Evolutionary conservation across 2,329 filamentous ascomycete species (phyloP), one percentile per base, ranked within the genome.

Genomic region (Neopestalotiopsis rosae): DNA sequence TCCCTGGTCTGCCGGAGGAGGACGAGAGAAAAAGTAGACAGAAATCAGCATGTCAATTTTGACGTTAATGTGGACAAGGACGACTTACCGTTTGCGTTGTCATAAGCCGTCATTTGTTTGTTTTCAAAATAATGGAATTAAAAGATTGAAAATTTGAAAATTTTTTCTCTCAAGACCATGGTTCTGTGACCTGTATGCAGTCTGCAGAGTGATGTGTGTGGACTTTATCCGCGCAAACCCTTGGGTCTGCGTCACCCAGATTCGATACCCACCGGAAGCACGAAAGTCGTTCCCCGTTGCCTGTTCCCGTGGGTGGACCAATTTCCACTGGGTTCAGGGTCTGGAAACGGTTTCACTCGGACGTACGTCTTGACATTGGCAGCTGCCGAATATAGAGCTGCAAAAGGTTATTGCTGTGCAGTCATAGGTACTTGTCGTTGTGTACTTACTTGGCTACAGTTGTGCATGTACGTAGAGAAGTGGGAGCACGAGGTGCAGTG

Each of bases 301-400:
- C 34, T 59, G 65, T 30, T 67, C 65, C 65, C 52, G 52, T 67
- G 65, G 45, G 45, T 67, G 65, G 65, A 67, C 65, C 65, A 61
- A 42, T 40, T 30, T 59, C 40, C 45, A 38, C 42, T 59, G 30
- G 65, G 65, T 20, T 67, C 65, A 66, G 52, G 64, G 64, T 66
- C 52, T 66, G 45, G 34, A 38, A 38, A 38, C 34, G 34, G 64
- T 66, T 66, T 66, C 64, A 66, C 32, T 66, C 64, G 64, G 64
- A 57, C 45, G 64, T 40, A 66, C 40, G 64, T 58, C n/a, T 49
- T 66, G 64, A 49, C 42, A 67, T 28, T 58, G 30, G 45, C 56
- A 67, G 65, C 65, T 67, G 65, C 65, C 56, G 56, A 61, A 42
- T 67, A 67, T 58, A 66, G 64, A 56, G 24, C 13, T 28, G 9